phyloP scores from a whole-genome alignment of 2,329 filamentous ascomycete species.

The Davidsoniella neocaledoniae region DNA sequence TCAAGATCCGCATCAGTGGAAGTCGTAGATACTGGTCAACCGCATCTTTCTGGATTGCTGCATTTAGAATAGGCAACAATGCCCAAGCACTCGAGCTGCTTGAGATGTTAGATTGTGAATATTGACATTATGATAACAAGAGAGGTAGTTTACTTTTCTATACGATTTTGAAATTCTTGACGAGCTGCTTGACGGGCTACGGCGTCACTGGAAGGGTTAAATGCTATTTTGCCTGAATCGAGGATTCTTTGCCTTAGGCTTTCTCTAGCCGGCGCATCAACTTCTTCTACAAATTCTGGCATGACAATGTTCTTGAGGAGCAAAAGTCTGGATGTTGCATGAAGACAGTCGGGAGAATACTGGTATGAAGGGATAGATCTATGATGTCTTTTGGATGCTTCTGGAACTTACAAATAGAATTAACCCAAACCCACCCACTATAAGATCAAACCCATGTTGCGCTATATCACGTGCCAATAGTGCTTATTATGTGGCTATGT shows the following conservation, averaged over 20 bases:
- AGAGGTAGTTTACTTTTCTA: conserved; percentile 26
- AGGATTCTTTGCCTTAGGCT: conserved; percentile 13
- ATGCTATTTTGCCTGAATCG: conserved; percentile 30
- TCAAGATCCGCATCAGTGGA: conserved; percentile 39
- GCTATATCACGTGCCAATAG: neutral
- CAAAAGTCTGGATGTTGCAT: neutral
- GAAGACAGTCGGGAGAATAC: no score
- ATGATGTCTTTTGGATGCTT: neutral
- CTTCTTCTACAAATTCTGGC: conserved; percentile 20
- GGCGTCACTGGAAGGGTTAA: conserved; percentile 25
- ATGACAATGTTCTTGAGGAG: neutral
- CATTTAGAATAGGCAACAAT: conserved; percentile 44
- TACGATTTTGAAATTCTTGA: conserved; percentile 28
- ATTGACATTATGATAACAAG: neutral
- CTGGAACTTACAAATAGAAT: conserved; percentile 4
- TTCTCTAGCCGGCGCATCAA: conserved; percentile 13
- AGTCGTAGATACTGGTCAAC: conserved; percentile 43
- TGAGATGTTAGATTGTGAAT: conserved; percentile 8
- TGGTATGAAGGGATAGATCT: no score
- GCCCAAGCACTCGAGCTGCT: conserved; percentile 26
- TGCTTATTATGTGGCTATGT: neutral
- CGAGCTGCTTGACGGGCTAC: conserved; percentile 21
- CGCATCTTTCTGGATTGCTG: conserved; percentile 43
- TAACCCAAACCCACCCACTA: neutral
- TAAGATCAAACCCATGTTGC: neutral